phyloP scores from a whole-genome alignment of 768 basidiomycete species.

The Podaxis sp. region DNA sequence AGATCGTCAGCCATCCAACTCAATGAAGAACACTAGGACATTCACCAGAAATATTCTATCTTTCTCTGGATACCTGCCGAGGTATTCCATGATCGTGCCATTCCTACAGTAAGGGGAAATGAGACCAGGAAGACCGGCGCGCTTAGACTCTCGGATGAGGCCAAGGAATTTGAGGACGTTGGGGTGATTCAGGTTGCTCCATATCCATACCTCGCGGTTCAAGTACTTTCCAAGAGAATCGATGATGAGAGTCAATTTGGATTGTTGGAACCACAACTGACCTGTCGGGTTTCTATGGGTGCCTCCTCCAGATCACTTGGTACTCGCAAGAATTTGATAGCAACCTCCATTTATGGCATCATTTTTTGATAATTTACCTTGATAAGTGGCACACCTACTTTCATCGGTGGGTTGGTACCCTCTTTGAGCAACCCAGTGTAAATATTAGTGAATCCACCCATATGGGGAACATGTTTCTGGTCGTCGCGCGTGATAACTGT shows the following conservation, averaged over 20 bases:
- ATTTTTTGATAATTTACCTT: no score
- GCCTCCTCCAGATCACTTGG: no score
- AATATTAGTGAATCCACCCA: no score
- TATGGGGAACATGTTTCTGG: no score
- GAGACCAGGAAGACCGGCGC: constrained; percentile 13
- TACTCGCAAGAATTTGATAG: background rate
- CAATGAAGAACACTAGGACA: background rate
- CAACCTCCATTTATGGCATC: background rate
- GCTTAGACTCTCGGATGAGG: background rate
- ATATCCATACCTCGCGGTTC: background rate
- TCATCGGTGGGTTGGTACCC: no score
- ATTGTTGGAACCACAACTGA: background rate
- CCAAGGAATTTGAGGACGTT: constrained; percentile 20
- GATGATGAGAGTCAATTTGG: background rate
- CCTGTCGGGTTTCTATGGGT: background rate
- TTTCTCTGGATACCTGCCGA: constrained; percentile 8
- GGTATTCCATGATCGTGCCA: constrained; percentile 7
- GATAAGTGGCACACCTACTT: no score
- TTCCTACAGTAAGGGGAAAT: constrained; percentile 17
- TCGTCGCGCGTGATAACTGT: no score
- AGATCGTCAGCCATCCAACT: background rate
- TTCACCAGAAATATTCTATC: background rate
- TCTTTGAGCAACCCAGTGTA: no score
- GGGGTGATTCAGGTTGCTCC: background rate
- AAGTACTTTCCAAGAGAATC: background rate